Conservation (phyloP, 2,329 filamentous ascomycete genomes). For the Fusarium drepaniforme region DNA sequence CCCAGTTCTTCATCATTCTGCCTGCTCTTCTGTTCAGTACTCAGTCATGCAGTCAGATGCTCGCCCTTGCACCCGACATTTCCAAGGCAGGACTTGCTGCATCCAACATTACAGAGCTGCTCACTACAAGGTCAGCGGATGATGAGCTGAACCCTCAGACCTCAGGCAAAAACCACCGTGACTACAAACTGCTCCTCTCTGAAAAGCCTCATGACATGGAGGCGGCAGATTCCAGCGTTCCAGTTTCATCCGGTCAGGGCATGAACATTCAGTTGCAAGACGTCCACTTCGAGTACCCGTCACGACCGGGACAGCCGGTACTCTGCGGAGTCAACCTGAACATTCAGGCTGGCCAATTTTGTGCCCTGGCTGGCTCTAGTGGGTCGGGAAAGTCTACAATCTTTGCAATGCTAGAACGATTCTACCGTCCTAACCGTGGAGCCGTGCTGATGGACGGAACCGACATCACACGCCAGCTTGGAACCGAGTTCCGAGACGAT, state of each 20-base stretch:
- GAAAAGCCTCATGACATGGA: slow-evolving; percentile 41
- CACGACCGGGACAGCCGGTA: slow-evolving; percentile 66
- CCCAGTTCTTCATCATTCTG: slow-evolving; percentile 79
- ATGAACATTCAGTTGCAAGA: slow-evolving; percentile 64
- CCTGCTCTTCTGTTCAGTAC: slow-evolving; percentile 77
- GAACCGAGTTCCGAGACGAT: slow-evolving; percentile 58
- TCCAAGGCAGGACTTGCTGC: slow-evolving; percentile 69
- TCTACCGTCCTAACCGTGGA: slow-evolving; percentile 57
- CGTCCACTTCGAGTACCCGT: slow-evolving; percentile 73
- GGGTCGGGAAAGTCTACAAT: slow-evolving; percentile 74
- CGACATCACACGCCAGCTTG: slow-evolving; percentile 55
- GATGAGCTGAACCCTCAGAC: background rate
- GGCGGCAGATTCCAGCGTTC: slow-evolving; percentile 19
- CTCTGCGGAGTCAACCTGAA: slow-evolving; percentile 66
- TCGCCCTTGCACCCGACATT: slow-evolving; percentile 71
- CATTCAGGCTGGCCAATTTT: slow-evolving; percentile 68
- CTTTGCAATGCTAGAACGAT: slow-evolving; percentile 63
- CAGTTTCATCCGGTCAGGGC: slow-evolving; percentile 22
- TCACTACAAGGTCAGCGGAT: background rate
- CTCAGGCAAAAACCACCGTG: slow-evolving; percentile 60
- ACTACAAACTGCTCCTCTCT: slow-evolving; percentile 6
- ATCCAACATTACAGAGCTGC: background rate
- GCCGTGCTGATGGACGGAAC: slow-evolving; percentile 55
- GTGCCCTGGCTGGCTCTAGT: slow-evolving; percentile 65
- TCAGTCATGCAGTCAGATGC: slow-evolving; percentile 78